phyloP scores from a whole-genome alignment of 169 alveolate species.

The Eimeria brunetti region DNA sequence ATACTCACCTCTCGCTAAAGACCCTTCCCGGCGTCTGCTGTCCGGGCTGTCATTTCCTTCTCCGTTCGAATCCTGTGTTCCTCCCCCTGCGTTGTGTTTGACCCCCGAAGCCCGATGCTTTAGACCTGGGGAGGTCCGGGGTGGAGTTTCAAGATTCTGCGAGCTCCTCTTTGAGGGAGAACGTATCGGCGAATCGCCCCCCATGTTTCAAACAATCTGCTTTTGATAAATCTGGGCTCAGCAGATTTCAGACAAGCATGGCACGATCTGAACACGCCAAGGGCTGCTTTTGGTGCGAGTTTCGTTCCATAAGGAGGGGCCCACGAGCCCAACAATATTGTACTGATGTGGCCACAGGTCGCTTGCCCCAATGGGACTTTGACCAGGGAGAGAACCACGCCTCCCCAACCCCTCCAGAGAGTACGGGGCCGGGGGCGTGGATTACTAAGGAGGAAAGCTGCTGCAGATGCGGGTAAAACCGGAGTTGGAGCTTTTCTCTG shows the following conservation, averaged over 20 bases:
- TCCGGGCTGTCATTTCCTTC: constrained; percentile 4
- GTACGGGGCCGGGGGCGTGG: background rate
- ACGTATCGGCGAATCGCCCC: background rate
- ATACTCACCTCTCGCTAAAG: background rate
- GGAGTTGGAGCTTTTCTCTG: background rate
- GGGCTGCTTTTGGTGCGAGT: background rate
- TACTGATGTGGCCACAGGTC: background rate
- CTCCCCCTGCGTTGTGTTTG: background rate
- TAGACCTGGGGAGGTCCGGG: background rate
- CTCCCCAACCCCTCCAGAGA: background rate
- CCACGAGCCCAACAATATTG: background rate
- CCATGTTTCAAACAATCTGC: background rate
- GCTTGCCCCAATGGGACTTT: background rate
- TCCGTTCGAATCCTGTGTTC: background rate
- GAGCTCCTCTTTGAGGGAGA: background rate
- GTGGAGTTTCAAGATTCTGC: background rate
- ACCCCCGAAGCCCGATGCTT: background rate
- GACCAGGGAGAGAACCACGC: background rate
- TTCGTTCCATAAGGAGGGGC: background rate
- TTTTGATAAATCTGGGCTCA: background rate
- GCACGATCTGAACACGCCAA: background rate
- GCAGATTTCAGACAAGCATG: background rate
- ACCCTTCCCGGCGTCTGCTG: background rate
- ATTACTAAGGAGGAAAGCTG: background rate
- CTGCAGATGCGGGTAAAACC: background rate